These are phyloP conservation scores for Podila minutissima DNA, from an alignment of 192 early-diverging fungal genomes.

Conservation along the genomic window DNA sequence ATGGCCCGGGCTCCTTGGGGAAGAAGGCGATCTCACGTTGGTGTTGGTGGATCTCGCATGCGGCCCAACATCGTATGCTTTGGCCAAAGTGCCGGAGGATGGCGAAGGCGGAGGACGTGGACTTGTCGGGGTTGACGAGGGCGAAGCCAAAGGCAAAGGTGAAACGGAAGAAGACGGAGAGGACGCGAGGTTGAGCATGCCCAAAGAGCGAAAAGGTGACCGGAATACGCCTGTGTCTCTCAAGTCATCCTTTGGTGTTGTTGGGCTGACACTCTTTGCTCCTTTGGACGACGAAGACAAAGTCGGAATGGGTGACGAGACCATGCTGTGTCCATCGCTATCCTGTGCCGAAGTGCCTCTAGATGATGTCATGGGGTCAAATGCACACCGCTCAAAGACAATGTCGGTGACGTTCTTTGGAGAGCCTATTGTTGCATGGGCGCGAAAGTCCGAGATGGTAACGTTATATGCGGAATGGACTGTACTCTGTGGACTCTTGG, in stretches of 20 bases:
- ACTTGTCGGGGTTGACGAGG: not conserved
- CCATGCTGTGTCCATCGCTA: no score
- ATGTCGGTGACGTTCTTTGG: slow-evolving; percentile 29
- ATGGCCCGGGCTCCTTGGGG: not conserved
- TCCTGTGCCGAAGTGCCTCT: not conserved
- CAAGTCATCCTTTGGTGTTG: not conserved
- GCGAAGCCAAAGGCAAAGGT: not conserved
- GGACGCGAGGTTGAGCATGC: slow-evolving; percentile 2
- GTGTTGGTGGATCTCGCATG: not conserved
- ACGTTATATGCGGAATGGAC: slow-evolving; percentile 19
- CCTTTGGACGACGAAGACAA: not conserved
- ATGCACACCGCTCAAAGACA: slow-evolving; percentile 13
- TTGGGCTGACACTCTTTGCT: not conserved
- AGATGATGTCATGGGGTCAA: not conserved
- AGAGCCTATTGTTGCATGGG: slow-evolving; percentile 24
- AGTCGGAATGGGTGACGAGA: no score
- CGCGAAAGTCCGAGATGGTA: slow-evolving; percentile 28
- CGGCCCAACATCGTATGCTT: no score
- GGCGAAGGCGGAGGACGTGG: no score
- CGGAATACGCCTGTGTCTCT: not conserved
- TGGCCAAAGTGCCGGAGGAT: no score
- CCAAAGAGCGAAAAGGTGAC: slow-evolving; percentile 4
- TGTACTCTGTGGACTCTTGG: slow-evolving; percentile 15
- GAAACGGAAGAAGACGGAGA: slow-evolving; percentile 3
- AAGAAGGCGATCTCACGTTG: not conserved